These are phyloP conservation scores for Thraustochytrium sp. DNA, from an alignment of 352 stramenopile species.

Conservation along the genomic window DNA sequence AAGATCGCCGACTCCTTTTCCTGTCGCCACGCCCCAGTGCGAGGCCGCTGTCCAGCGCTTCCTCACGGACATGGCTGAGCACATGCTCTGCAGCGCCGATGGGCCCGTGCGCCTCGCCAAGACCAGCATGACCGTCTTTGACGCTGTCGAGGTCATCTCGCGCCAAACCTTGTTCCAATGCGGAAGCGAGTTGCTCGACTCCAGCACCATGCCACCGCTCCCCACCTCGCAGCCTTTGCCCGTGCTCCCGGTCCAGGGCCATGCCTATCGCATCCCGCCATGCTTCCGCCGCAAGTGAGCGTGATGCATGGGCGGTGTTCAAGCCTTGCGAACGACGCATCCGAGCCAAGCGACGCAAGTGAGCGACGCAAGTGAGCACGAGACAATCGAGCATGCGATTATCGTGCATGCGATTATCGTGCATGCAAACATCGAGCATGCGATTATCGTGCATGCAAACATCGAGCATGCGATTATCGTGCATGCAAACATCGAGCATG, in stretches of 20 bases:
- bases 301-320: no score
- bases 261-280: background rate
- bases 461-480: no score
- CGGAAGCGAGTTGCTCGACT: background rate
- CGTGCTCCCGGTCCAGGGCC: background rate
- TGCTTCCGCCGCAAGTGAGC: background rate
- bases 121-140: background rate
- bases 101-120: background rate
- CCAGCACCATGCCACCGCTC: background rate
- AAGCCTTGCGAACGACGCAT: no score
- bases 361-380: no score
- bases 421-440: no score
- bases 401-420: no score
- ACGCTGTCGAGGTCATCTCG: conserved; percentile 27
- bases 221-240: background rate
- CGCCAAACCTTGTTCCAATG: conserved; percentile 2
- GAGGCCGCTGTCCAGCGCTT: background rate
- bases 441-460: no score
- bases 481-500: no score
- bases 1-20: background rate
- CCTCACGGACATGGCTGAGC: background rate
- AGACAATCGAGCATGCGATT: no score
- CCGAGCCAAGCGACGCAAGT: no score
- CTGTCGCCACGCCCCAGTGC: background rate
- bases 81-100: background rate